Base-by-base conservation (phyloP, 257 asterid genomes). In the Linderniella brevidens region DNA sequence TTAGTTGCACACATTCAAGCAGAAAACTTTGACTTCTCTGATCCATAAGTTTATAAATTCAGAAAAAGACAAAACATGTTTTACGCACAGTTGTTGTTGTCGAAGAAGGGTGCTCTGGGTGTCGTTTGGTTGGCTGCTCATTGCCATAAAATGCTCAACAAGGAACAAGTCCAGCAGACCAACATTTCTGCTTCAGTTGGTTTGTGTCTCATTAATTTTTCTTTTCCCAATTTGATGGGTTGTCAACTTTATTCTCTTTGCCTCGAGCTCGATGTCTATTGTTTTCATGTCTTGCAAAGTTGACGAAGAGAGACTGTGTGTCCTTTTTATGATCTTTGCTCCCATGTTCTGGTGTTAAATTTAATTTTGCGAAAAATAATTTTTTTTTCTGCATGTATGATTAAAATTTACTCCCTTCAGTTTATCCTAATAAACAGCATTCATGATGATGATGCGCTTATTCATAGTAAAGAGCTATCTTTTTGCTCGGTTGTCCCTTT, bases 121-220 rank as follows among this genome's bases (percentile, higher is more conserved):
- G 68, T 64, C 52, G 62, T 90, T 49, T 90, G 99, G 99, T 42
- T 73, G 78, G 99, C 99, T 58, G 99, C 92, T 56, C 99, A 90
- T 67, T 77, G 82, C 62, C 69, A 59, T 58, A 73, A 72, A 19
- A 68, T 70, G 58, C 78, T 85, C 8, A 70, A 74, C 29, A 79
- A 70, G 41, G 60, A 68, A 9, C 88, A 77, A 60, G 56, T 90
- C n/a, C 64, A 52, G 55, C 75, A 64, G 17, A 85, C 86, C 35
- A 45, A 81, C 59, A 75, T 90, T 56, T 42, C 77, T 56, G 64
- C 80, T 61, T 85, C 86, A 11, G 94, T 90, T 9, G 99, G 99
- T 81, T 46, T 13, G 79, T 80, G 50, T 57, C 44, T 37, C 13
- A 37, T 38, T 13, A 9, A 32, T 16, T 35, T 29, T 13, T 50